Conservation (phyloP, 73 alveolate species). For the Blepharisma japonicum region DNA sequence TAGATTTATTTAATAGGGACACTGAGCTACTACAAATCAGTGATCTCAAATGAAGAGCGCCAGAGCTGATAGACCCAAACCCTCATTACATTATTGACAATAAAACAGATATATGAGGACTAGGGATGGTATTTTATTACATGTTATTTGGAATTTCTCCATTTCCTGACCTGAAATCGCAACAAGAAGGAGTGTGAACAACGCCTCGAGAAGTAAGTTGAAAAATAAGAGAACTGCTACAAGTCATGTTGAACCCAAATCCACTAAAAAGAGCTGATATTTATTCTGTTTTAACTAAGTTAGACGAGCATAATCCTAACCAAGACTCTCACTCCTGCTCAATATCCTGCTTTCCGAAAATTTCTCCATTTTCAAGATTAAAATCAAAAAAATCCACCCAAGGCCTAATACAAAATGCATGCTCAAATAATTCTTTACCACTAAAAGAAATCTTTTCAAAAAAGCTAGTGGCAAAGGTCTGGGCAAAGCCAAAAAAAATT, state of each 20-base stretch:
- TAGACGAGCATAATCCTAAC: background rate
- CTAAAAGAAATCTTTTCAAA: background rate
- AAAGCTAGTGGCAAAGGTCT: slow-evolving; percentile 7
- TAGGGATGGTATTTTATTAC: slow-evolving; percentile 14
- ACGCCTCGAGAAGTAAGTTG: background rate
- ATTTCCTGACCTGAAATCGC: too few relatives aligned
- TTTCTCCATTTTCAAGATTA: background rate
- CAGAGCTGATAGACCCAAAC: background rate
- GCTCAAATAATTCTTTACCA: background rate
- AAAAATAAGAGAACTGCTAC: background rate
- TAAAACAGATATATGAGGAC: background rate
- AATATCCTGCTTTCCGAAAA: background rate
- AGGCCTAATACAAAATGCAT: background rate
- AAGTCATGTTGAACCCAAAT: background rate
- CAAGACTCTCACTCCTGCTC: background rate
- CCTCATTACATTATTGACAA: background rate
- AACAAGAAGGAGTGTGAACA: background rate
- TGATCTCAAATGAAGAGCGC: background rate
- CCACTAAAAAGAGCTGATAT: slow-evolving; percentile 2
- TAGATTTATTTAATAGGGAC: background rate
- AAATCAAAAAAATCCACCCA: background rate
- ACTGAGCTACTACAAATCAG: background rate
- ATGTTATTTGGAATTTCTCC: background rate
- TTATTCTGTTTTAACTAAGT: background rate
- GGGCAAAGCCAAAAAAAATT: slow-evolving; percentile 13